Percentiles rank a stretch among this genome's conserved stretches.
phyloP scores from a whole-genome alignment of 2,329 filamentous ascomycete species.

The Corniculantispora saksenae region DNA sequence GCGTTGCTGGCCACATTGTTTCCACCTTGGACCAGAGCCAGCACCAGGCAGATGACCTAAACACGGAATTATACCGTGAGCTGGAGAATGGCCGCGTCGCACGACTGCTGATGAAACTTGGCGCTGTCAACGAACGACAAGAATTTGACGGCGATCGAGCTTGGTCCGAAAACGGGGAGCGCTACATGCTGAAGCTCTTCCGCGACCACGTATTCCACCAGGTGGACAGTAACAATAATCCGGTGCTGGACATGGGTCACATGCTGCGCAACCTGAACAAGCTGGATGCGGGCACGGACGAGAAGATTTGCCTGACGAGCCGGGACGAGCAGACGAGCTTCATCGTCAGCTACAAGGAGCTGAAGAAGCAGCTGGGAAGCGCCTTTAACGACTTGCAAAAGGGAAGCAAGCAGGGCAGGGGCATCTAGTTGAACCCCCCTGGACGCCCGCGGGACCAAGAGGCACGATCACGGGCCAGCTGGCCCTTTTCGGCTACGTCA shows the following conservation, averaged over 20 bases:
- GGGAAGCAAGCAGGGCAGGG: conserved; percentile 38
- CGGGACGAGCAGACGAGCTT: conserved; percentile 89
- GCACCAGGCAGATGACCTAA: conserved; percentile 76
- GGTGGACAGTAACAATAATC: conserved; percentile 80
- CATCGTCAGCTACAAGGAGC: conserved; percentile 85
- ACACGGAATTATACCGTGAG: conserved; percentile 72
- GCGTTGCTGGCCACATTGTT: conserved; percentile 76
- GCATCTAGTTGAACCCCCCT: conserved; percentile 33
- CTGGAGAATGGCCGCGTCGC: conserved; percentile 87
- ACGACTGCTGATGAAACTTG: conserved; percentile 78
- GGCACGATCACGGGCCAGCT: conserved; percentile 17
- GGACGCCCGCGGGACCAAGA: not conserved
- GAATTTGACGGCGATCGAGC: conserved; percentile 75
- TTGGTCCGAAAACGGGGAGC: conserved; percentile 91
- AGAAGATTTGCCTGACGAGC: conserved; percentile 82
- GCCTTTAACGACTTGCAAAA: conserved; percentile 62
- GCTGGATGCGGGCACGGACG: conserved; percentile 84
- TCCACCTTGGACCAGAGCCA: conserved; percentile 74
- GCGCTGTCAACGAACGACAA: conserved; percentile 83
- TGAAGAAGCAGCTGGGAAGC: conserved; percentile 65
- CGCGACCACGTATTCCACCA: conserved; percentile 97
- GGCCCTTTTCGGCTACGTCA: not conserved
- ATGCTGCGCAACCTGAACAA: conserved; percentile 87
- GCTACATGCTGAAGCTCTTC: conserved; percentile 92
- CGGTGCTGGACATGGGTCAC: conserved; percentile 84